Conservation (phyloP, 805 yeast species). For the Tetrapisispora nanseiensis region DNA sequence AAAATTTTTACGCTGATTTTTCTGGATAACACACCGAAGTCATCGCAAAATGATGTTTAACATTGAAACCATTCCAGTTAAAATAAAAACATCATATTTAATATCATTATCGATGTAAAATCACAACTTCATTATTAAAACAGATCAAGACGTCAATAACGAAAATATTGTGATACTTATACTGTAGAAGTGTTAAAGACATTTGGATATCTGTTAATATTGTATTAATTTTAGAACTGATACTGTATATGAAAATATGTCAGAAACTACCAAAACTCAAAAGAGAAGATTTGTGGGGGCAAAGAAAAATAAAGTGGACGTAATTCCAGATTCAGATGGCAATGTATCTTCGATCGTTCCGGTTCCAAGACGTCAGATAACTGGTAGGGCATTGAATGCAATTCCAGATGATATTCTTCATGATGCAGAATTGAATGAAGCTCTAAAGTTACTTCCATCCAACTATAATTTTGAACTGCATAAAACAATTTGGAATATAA, state of each 20-base stretch:
- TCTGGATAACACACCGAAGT: not conserved
- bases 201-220: not conserved
- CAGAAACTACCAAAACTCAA: slow-evolving; percentile 26
- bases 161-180: too few species aligned
- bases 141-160: too few species aligned
- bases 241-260: too few species aligned
- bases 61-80: too few species aligned
- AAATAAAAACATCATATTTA: too few species aligned
- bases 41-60: slow-evolving; percentile 5
- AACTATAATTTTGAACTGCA: slow-evolving; percentile 95
- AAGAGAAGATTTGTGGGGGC: slow-evolving; percentile 56
- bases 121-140: too few species aligned
- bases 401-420: slow-evolving; percentile 79
- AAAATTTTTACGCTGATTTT: not conserved
- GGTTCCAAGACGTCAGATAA: slow-evolving; percentile 25
- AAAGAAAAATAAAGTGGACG: slow-evolving; percentile 22
- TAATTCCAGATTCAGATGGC: slow-evolving; percentile 19
- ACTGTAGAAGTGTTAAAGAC: not conserved
- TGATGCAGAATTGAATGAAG: slow-evolving; percentile 74
- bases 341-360: slow-evolving; percentile 19
- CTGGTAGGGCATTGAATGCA: slow-evolving; percentile 66
- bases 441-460: slow-evolving; percentile 71
- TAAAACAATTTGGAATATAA: slow-evolving; percentile 89
- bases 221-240: too few species aligned
- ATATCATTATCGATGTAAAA: too few species aligned